A percentile compares a stretch with the other conserved stretches of the same genome.
phyloP scores from a whole-genome alignment of 768 basidiomycete species.

The Xerocomus brunneocitrinus region DNA sequence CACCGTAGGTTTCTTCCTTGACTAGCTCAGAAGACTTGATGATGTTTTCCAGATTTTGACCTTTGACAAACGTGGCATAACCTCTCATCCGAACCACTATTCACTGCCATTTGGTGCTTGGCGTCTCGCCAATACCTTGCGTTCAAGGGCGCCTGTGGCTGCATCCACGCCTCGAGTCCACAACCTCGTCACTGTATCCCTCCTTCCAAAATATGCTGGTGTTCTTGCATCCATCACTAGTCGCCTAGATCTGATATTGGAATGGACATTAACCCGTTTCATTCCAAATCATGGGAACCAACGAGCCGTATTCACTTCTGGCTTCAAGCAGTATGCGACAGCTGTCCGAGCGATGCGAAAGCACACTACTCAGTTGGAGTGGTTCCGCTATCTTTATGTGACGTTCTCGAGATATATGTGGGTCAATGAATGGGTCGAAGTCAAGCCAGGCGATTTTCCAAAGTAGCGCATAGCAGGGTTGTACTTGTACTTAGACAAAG shows the following conservation, averaged over 20 bases:
- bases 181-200: constrained; percentile 55
- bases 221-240: constrained; percentile 46
- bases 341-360: constrained; percentile 65
- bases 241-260: constrained; percentile 40
- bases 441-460: constrained; percentile 22
- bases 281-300: neutral
- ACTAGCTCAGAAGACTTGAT: neutral
- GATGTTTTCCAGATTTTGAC: constrained; percentile 63
- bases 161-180: constrained; percentile 43
- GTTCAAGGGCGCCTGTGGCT: constrained; percentile 27
- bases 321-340: constrained; percentile 48
- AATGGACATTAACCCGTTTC: constrained; percentile 3
- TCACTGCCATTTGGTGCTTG: constrained; percentile 59
- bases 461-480: neutral
- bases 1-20: constrained; percentile 42
- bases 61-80: constrained; percentile 74
- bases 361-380: constrained; percentile 74
- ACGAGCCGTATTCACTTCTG: constrained; percentile 48
- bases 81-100: constrained; percentile 84
- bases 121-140: constrained; percentile 36
- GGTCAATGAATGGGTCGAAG: constrained; percentile 77
- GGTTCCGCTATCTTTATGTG: constrained; percentile 88
- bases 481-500: neutral
- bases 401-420: constrained; percentile 86
- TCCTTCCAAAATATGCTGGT: constrained; percentile 58